Evolutionary conservation across 495 filamentous ascomycete species (phyloP).

Genomic region (Mytilinidion resinicola): DNA sequence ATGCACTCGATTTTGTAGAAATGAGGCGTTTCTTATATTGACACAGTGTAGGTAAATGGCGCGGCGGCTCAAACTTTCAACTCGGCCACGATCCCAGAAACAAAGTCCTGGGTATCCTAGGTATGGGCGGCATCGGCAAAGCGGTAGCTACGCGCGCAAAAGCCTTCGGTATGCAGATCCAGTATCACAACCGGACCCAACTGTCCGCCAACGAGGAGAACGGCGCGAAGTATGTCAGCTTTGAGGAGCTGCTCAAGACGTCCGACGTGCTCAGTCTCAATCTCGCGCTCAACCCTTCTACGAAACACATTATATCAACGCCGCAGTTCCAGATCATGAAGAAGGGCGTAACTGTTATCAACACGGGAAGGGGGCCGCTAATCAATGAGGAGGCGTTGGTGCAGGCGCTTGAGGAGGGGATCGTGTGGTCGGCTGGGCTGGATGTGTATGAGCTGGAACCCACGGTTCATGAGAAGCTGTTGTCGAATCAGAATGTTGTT

Average conservation of each 20-base stretch:
- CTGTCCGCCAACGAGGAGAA: constrained; percentile 27
- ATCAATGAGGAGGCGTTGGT: constrained; percentile 39
- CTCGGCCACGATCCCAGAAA: constrained; percentile 42
- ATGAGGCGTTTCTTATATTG: too few species aligned
- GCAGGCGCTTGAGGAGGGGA: constrained; percentile 33
- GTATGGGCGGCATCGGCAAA: constrained; percentile 82
- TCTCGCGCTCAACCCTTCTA: constrained; percentile 33
- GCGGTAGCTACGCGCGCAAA: constrained; percentile 32
- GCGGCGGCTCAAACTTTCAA: constrained; percentile 31
- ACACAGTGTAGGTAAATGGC: constrained; percentile 38
- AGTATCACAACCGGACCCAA: constrained; percentile 36
- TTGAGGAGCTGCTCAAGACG: constrained; percentile 37
- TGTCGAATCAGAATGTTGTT: constrained; percentile 32
- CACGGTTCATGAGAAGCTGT: constrained; percentile 28
- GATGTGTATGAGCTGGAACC: constrained; percentile 41
- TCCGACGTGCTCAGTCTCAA: constrained; percentile 37
- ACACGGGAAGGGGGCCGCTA: constrained; percentile 36
- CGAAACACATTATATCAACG: constrained; percentile 35
- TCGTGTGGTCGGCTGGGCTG: constrained; percentile 35
- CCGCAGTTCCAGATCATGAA: constrained; percentile 35
- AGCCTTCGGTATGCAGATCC: constrained; percentile 38
- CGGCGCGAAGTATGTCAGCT: constrained; percentile 35
- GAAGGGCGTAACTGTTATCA: constrained; percentile 34
- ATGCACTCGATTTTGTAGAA: background rate
- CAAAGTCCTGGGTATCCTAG: constrained; percentile 52